Base-by-base conservation (phyloP, 2,329 filamentous ascomycete species). In the Aspergillus viridinutans region DNA sequence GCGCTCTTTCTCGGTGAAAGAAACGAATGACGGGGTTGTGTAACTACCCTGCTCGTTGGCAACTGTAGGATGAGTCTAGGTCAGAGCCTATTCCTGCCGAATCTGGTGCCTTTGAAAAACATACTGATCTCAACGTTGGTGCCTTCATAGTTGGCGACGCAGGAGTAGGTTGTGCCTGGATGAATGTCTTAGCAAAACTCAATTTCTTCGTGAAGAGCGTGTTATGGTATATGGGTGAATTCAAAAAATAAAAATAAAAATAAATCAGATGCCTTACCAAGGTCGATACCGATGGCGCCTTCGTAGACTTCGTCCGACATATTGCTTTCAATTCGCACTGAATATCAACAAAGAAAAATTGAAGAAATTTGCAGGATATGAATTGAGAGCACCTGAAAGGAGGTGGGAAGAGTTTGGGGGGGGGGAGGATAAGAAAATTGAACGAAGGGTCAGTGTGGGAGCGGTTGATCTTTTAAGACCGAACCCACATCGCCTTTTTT, bases 21-120 rank as follows among this genome's bases (percentile, higher is more conserved):
- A 96, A 76, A 99, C 94, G 85, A 97, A 99, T 57, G 94, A 97
- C 68, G 94, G 94, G 64, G 94, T 97, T 76, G 94, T 97, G 83
- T 96, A 96, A 82, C 87, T 92, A 85, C 93, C 93, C 88, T 97
- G 93, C 86, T 97, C 93, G 83, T 97, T 97, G 89, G 93, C 93
- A 80, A 97, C 85, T 87, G 67, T 58, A 55, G 28, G 12, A 47
- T 49, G 58, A 64, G 52, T 66, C 58, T 55, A 54, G 17, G 32
- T 38, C 32, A 38, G 32, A 2, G 32, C 14, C 32, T 12, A 49
- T 21, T 54, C 12, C 29, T 40, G 20, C 10, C 52, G 29, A 29
- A 9, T 35, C 26, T 2, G 21, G 25, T 21, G 14, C 32, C 45
- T 52, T 25, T 23, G 43, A 60, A 42, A 62, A 64, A 81, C 85